These are phyloP conservation scores for Candida sp. DNA, from an alignment of 1,139 yeast species.

Conservation along the genomic window DNA sequence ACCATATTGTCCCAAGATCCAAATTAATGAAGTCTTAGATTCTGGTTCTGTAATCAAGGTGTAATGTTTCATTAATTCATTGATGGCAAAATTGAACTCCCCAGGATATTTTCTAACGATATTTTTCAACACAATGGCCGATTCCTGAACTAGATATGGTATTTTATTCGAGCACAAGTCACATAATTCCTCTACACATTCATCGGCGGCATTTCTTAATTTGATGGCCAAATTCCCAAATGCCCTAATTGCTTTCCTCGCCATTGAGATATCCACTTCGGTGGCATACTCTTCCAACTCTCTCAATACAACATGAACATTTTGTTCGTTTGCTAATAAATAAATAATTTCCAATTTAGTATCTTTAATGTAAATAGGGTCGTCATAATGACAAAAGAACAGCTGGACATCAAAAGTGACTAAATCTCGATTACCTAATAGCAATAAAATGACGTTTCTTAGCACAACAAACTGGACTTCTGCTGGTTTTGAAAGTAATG, in stretches of 20 bases:
- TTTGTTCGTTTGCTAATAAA: slow-evolving; percentile 65
- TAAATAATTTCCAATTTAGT: slow-evolving; percentile 88
- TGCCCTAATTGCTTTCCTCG: slow-evolving; percentile 84
- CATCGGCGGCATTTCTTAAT: slow-evolving; percentile 50
- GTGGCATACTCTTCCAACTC: slow-evolving; percentile 87
- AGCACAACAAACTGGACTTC: slow-evolving; percentile 83
- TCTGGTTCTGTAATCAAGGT: slow-evolving; percentile 69
- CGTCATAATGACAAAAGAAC: slow-evolving; percentile 81
- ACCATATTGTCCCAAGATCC: slow-evolving; percentile 82
- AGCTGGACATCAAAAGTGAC: slow-evolving; percentile 66
- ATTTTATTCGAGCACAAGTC: slow-evolving; percentile 65
- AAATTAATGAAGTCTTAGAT: slow-evolving; percentile 72
- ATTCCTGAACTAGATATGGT: slow-evolving; percentile 77
- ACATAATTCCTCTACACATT: slow-evolving; percentile 62
- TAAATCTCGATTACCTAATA: slow-evolving; percentile 64
- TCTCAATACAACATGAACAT: slow-evolving; percentile 58
- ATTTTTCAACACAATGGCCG: slow-evolving; percentile 72
- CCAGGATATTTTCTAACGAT: slow-evolving; percentile 74
- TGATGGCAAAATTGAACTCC: slow-evolving; percentile 34
- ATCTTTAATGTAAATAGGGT: slow-evolving; percentile 85
- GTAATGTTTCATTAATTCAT: slow-evolving; percentile 40
- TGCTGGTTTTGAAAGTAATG: slow-evolving; percentile 72
- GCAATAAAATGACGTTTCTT: slow-evolving; percentile 73
- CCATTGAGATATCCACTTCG: slow-evolving; percentile 82
- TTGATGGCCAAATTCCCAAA: slow-evolving; percentile 88